Evolutionary conservation across 129 eudicot genomes (phyloP).

Genomic region (Scalesia atractyloides): DNA sequence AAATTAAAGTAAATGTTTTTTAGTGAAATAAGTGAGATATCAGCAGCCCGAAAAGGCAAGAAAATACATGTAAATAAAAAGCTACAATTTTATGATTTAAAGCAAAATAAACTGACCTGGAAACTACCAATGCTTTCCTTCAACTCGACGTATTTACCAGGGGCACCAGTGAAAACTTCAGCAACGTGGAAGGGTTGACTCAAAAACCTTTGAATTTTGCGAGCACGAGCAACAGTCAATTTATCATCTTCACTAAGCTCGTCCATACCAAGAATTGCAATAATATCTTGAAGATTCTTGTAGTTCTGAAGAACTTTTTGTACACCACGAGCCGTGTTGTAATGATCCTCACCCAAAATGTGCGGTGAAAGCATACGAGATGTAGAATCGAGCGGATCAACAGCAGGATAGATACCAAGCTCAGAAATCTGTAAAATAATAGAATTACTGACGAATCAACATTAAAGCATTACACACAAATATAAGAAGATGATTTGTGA

Average conservation of each 20-base stretch:
- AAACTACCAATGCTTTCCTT: constrained; percentile 45
- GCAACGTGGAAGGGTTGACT: constrained; percentile 51
- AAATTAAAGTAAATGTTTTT: neutral
- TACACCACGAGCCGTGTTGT: no score
- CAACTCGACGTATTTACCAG: constrained; percentile 46
- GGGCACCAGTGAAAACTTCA: constrained; percentile 51
- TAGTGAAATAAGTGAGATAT: neutral
- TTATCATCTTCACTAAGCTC: constrained; percentile 52
- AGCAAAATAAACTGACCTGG: constrained; percentile 32
- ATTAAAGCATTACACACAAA: no score
- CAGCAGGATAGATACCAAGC: no score
- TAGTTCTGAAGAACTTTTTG: no score
- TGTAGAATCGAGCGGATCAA: no score
- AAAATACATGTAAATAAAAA: neutral
- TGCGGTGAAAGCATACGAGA: no score
- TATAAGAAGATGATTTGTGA: no score
- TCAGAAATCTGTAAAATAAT: no score
- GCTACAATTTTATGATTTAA: neutral
- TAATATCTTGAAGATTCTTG: no score
- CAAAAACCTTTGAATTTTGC: constrained; percentile 45
- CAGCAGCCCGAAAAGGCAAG: neutral
- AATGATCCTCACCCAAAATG: no score
- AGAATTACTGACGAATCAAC: no score
- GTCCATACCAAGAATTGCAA: no score
- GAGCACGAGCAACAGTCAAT: constrained; percentile 50